phyloP scores from a whole-genome alignment of 805 yeast genomes.

The Wickerhamiella sorbophila region DNA sequence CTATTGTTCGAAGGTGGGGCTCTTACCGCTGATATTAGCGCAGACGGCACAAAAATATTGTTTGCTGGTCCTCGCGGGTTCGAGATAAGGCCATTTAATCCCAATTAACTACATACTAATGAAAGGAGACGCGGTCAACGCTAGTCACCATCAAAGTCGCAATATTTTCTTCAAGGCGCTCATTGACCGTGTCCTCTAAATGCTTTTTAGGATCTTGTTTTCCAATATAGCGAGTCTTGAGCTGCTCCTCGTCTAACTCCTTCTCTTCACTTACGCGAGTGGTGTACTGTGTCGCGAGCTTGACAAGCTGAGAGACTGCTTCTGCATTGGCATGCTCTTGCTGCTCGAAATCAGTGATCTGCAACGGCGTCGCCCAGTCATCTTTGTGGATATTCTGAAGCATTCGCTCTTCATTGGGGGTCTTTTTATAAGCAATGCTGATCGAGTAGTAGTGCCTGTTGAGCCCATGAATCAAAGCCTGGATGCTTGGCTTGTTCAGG shows the following conservation, averaged over 20 bases:
- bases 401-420: conserved; percentile 87
- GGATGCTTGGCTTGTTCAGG: conserved; percentile 89
- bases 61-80: background rate
- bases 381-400: conserved; percentile 83
- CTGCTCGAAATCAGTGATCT: conserved; percentile 58
- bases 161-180: conserved; percentile 76
- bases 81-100: background rate
- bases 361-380: conserved; percentile 89
- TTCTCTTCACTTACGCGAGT: conserved; percentile 86
- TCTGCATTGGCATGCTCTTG: conserved; percentile 65
- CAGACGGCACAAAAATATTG: too few relatives aligned
- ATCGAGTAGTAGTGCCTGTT: conserved; percentile 94
- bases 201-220: conserved; percentile 98
- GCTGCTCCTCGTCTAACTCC: conserved; percentile 72
- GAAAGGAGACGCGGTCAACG: conserved; percentile 81
- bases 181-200: conserved; percentile 74
- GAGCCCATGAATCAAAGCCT: conserved; percentile 91
- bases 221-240: conserved; percentile 93
- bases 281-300: conserved; percentile 78
- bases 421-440: conserved; percentile 87
- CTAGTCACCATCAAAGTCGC: conserved; percentile 77
- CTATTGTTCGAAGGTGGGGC: background rate
- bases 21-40: background rate
- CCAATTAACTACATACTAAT: conserved; percentile 26
- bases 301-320: conserved; percentile 65